A percentile compares a stretch with the other conserved stretches of the same genome.
phyloP scores from a whole-genome alignment of 2,329 filamentous ascomycete genomes.

The Emmonsia crescens region DNA sequence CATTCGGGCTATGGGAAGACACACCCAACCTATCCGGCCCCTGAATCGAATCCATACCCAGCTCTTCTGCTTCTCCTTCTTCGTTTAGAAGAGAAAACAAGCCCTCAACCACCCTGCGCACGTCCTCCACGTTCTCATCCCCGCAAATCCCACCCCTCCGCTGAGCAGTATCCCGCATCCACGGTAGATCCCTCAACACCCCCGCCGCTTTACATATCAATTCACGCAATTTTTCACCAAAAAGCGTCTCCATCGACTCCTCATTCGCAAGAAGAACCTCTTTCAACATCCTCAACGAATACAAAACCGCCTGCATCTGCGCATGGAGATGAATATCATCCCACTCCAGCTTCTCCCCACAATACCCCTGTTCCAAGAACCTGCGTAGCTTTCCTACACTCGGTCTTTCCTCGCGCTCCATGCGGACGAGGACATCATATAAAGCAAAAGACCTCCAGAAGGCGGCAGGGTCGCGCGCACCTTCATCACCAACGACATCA shows the following conservation, averaged over 20 bases:
- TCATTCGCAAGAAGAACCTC: constrained; percentile 23
- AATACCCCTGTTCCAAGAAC: constrained; percentile 23
- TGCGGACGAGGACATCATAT: constrained; percentile 19
- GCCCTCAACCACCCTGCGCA: neutral
- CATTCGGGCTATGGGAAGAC: neutral
- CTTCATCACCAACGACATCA: constrained; percentile 6
- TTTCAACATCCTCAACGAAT: constrained; percentile 51
- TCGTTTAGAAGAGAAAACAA: neutral
- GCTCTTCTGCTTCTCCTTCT: constrained; percentile 1
- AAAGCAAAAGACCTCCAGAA: constrained; percentile 29
- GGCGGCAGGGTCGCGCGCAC: neutral
- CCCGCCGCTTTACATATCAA: neutral
- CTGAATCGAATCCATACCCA: neutral
- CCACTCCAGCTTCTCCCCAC: constrained; percentile 40
- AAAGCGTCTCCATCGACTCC: neutral
- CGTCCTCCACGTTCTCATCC: neutral
- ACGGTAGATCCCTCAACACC: neutral
- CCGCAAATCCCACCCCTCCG: neutral
- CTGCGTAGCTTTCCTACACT: constrained; percentile 14
- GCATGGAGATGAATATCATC: constrained; percentile 50
- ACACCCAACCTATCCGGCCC: neutral
- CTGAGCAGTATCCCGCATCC: neutral
- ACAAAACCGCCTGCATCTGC: constrained; percentile 49
- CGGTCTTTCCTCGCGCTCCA: constrained; percentile 11
- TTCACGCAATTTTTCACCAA: neutral